These are phyloP conservation scores for Kwoniella europaea DNA, from an alignment of 768 basidiomycete species.

Conservation along the genomic window DNA sequence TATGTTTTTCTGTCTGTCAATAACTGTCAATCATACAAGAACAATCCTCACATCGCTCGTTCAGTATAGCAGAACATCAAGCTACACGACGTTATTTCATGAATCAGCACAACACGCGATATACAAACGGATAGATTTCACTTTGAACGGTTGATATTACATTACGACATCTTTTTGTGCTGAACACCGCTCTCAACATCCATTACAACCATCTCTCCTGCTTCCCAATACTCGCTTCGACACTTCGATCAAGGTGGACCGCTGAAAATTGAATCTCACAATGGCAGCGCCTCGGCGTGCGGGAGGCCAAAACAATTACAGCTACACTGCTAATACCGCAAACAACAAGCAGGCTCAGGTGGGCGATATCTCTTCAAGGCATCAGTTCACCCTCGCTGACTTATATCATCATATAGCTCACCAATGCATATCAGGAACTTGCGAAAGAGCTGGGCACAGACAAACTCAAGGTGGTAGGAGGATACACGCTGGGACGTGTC, in stretches of 20 bases:
- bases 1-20: too few relatives aligned
- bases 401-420: slow-evolving; percentile 65
- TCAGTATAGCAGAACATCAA: too few relatives aligned
- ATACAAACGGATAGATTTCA: too few relatives aligned
- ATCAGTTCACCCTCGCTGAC: slow-evolving; percentile 9
- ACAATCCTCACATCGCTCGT: too few relatives aligned
- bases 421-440: slow-evolving; percentile 94
- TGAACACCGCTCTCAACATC: too few relatives aligned
- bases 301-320: slow-evolving; percentile 24
- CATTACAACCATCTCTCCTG: neutral
- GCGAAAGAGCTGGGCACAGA: slow-evolving; percentile 92
- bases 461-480: slow-evolving; percentile 88
- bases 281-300: slow-evolving; percentile 29
- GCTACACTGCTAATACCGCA: slow-evolving; percentile 13
- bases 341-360: slow-evolving; percentile 42
- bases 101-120: too few relatives aligned
- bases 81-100: too few relatives aligned
- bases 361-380: slow-evolving; percentile 6
- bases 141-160: too few relatives aligned
- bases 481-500: slow-evolving; percentile 89
- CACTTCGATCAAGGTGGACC: neutral
- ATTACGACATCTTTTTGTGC: too few relatives aligned
- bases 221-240: neutral
- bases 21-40: too few relatives aligned
- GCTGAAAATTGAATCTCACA: neutral